Conservation (phyloP, 176 grass and related monocot genomes). For the Aegilops bicornis region DNA sequence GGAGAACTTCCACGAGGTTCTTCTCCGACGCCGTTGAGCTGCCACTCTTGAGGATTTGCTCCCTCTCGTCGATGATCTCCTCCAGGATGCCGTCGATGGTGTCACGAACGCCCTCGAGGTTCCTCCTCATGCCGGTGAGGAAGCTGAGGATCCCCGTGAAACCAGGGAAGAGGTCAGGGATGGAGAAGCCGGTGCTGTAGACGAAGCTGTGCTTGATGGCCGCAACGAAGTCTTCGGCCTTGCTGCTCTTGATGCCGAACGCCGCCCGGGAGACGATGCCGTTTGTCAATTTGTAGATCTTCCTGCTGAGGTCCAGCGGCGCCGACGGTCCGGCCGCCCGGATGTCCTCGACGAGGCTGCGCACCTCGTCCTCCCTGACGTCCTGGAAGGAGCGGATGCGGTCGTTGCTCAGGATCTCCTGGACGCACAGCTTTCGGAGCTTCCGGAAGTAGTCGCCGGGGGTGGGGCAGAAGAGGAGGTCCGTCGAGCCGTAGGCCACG, state of each 20-base stretch:
- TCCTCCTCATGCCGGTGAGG: slow-evolving; percentile 16
- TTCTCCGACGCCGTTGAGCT: neutral
- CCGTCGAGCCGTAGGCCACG: slow-evolving; percentile 26
- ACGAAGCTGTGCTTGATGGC: slow-evolving; percentile 5
- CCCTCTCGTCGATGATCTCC: slow-evolving; percentile 19
- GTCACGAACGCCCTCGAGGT: neutral
- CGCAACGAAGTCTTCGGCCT: neutral
- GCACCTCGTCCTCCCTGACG: too few relatives aligned
- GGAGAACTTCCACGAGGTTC: slow-evolving; percentile 12
- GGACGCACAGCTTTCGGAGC: slow-evolving; percentile 34
- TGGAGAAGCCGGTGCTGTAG: neutral
- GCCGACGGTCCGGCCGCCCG: too few relatives aligned
- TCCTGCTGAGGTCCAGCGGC: too few relatives aligned
- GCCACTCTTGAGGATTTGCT: neutral
- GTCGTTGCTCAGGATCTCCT: slow-evolving; percentile 26
- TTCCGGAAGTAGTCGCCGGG: slow-evolving; percentile 42
- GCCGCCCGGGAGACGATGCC: too few relatives aligned
- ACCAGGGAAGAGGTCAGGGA: slow-evolving; percentile 18
- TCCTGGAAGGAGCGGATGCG: too few relatives aligned
- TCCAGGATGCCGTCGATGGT: slow-evolving; percentile 13
- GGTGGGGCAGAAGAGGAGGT: slow-evolving; percentile 43
- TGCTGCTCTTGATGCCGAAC: too few relatives aligned
- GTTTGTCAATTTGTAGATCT: too few relatives aligned
- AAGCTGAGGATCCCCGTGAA: neutral
- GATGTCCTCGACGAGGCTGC: too few relatives aligned